Conservation (phyloP, 306 rosid species). For the Purshia tridentata region DNA sequence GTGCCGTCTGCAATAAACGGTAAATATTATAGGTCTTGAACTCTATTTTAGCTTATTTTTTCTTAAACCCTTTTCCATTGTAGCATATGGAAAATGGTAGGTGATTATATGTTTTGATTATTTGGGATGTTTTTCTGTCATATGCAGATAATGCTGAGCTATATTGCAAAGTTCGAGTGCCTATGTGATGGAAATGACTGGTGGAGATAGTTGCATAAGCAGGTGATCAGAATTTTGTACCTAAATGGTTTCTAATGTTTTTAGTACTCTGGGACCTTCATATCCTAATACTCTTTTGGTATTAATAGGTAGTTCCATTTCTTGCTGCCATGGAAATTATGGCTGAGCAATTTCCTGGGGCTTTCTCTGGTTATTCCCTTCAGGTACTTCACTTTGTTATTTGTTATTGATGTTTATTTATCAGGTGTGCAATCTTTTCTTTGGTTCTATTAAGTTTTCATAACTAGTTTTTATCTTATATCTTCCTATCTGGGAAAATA, state of each 20-base stretch:
- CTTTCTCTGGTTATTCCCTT: constrained; percentile 85
- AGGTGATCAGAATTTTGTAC: constrained; percentile 42
- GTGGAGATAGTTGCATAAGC: constrained; percentile 96
- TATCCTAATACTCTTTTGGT: constrained; percentile 28
- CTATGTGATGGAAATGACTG: constrained; percentile 96
- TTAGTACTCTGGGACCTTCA: constrained; percentile 7
- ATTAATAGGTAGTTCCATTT: constrained; percentile 80
- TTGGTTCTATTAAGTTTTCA: no score
- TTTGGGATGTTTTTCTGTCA: not conserved
- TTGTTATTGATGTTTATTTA: no score
- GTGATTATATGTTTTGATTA: not conserved
- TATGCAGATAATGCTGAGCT: constrained; percentile 78
- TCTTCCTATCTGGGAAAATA: not conserved
- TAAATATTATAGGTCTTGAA: constrained; percentile 21
- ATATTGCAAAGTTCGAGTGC: constrained; percentile 78
- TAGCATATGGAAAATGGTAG: not conserved
- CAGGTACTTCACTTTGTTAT: constrained; percentile 57
- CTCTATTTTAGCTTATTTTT: not conserved
- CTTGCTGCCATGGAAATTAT: constrained; percentile 97
- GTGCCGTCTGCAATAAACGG: constrained; percentile 87
- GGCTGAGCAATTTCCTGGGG: constrained; percentile 96
- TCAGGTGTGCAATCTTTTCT: no score
- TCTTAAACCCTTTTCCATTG: not conserved
- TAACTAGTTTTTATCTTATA: no score
- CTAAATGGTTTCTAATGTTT: not conserved